Evolutionary conservation across 2,329 filamentous ascomycete genomes (phyloP).

Genomic region (Parascedosporium putredinis): DNA sequence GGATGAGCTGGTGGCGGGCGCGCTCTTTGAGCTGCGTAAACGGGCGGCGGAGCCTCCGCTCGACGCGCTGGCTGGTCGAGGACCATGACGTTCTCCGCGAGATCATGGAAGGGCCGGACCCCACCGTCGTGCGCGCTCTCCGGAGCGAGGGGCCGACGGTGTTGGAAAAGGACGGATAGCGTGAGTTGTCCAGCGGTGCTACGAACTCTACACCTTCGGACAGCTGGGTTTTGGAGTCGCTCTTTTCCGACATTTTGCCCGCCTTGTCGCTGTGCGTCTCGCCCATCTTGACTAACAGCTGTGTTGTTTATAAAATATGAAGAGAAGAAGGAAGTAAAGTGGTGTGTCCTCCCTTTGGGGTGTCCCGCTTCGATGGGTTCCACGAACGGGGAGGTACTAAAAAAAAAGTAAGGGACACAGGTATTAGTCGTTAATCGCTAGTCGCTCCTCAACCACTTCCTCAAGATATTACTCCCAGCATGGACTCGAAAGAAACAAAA

Average conservation of each 20-base stretch:
- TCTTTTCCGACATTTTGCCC: not conserved
- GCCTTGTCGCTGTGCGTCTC: not conserved
- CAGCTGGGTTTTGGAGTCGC: not conserved
- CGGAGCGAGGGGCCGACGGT: not conserved
- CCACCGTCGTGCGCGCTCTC: not conserved
- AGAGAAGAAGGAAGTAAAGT: not conserved
- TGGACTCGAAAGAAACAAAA: too few relatives aligned
- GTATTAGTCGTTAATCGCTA: too few relatives aligned
- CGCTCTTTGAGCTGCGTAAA: not conserved
- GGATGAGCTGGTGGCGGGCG: not conserved
- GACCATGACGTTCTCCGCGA: not conserved
- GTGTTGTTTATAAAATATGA: too few relatives aligned
- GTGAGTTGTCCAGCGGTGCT: not conserved
- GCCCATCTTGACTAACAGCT: not conserved
- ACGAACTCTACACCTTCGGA: not conserved
- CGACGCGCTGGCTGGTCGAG: not conserved
- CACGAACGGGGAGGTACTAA: too few relatives aligned
- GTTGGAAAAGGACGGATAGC: not conserved
- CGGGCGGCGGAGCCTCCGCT: not conserved
- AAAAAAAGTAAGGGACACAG: too few relatives aligned
- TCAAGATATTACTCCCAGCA: too few relatives aligned
- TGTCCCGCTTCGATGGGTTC: too few relatives aligned
- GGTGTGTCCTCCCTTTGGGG: too few relatives aligned
- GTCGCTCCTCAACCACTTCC: too few relatives aligned
- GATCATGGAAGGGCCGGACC: not conserved